A percentile compares a stretch with the other conserved stretches of the same genome.
Evolutionary conservation across 306 rosid genomes (phyloP).

Genomic region (Casuarina equisetifolia): DNA sequence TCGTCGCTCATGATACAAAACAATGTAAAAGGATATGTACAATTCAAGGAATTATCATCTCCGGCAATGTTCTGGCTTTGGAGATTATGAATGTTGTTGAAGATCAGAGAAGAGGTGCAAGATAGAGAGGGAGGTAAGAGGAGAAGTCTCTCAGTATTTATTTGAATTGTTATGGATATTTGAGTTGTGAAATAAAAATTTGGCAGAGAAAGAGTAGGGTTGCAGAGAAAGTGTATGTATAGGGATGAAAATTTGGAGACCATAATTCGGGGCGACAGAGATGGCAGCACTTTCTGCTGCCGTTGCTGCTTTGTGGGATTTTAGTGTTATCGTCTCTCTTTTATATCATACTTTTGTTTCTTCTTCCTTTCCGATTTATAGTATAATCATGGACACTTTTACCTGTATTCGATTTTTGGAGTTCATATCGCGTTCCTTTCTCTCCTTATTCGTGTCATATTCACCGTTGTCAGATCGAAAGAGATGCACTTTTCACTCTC

Average conservation of each 20-base stretch:
- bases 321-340: slow-evolving; percentile 59
- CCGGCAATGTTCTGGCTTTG: slow-evolving; percentile 15
- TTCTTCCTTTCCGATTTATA: slow-evolving; percentile 50
- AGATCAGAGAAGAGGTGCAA: slow-evolving; percentile 42
- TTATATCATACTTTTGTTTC: slow-evolving; percentile 63
- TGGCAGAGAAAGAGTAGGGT: slow-evolving; percentile 84
- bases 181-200: slow-evolving; percentile 75
- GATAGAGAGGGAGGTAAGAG: slow-evolving; percentile 59
- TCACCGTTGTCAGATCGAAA: slow-evolving; percentile 15
- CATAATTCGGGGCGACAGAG: slow-evolving; percentile 60
- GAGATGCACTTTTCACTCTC: slow-evolving; percentile 6
- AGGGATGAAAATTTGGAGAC: slow-evolving; percentile 73
- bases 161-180: slow-evolving; percentile 82
- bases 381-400: slow-evolving; percentile 59
- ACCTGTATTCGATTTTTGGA: slow-evolving; percentile 64
- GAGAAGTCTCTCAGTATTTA: slow-evolving; percentile 74
- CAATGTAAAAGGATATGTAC: slow-evolving; percentile 27
- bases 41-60: slow-evolving; percentile 11
- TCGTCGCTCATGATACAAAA: slow-evolving; percentile 57
- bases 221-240: slow-evolving; percentile 83
- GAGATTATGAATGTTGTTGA: slow-evolving; percentile 7
- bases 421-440: slow-evolving; percentile 37
- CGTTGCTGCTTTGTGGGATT: slow-evolving; percentile 56
- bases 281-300: slow-evolving; percentile 50
- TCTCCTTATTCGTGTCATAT: slow-evolving; percentile 20